Evolutionary conservation across 129 eudicot species (phyloP), one percentile per base, ranked within the genome.

Genomic region (Arctium lappa): DNA sequence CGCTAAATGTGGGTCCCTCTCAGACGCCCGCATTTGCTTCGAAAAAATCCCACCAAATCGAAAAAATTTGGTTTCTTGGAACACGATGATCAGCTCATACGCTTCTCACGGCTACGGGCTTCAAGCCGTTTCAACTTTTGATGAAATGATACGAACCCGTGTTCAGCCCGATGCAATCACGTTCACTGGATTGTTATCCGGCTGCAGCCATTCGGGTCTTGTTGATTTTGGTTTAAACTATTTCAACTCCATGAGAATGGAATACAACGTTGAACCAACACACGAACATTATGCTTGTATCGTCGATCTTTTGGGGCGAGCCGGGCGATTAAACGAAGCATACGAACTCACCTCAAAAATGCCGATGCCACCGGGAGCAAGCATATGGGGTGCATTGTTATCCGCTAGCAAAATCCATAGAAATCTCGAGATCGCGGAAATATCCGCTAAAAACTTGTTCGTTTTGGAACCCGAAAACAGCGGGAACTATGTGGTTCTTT

Each of bases 141-240:
- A 87, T 74, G 88, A 81, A 75, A 91, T 93, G 96, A 76, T 93
- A 53, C 80, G 68, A 85, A 84, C 89, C 36, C 85, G 91, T 5
- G 46, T 91, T 8, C 90, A 88, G 46, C 98, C 98, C 3, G 98
- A 94, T 88, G 88, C 84, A 9, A 86, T 92, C 70, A 86, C 97
- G 40, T 94, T 94, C 69, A 92, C 94, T 0, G 95, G 95, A 7
- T 79, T 94, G 81, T 83, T 94, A 84, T 92, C 97, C 29, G 97
- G 90, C 38, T 94, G 98, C 74, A 92, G 93, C 77, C 98, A 92
- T 82, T 85, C 93, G 6, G 98, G 98, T 42, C 90, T 94, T 22
- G 92, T 92, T 13, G 93, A 92, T 66, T 81, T 74, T 11, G 98
- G 97, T 3, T 79, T 92, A 85, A 82, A 73, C 60, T 90, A 89